Evolutionary conservation across 2,329 filamentous ascomycete genomes (phyloP).

Genomic region (Claviceps humidiphila): DNA sequence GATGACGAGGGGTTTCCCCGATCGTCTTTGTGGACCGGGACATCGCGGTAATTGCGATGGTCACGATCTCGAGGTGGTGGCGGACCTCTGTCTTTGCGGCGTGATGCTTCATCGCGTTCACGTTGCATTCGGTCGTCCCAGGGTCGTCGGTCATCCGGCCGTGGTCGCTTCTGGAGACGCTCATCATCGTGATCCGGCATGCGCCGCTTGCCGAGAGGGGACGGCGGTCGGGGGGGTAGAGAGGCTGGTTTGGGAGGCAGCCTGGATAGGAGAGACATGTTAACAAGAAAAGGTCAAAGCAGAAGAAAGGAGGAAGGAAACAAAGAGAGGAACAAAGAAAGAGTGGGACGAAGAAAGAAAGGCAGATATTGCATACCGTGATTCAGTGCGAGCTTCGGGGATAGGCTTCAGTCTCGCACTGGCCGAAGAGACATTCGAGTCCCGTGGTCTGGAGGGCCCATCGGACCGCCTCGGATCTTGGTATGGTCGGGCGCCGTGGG

Average conservation of each 20-base stretch:
- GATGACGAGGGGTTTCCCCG: constrained; percentile 13
- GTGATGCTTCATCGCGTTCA: constrained; percentile 19
- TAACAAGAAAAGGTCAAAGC: too few relatives aligned
- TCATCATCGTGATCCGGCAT: constrained; percentile 30
- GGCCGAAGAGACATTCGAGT: not conserved
- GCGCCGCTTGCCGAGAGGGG: constrained; percentile 35
- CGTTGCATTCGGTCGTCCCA: constrained; percentile 20
- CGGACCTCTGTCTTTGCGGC: constrained; percentile 16
- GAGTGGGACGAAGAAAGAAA: not conserved
- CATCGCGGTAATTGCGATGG: constrained; percentile 2
- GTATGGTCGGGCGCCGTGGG: constrained; percentile 1
- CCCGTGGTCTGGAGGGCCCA: constrained; percentile 5
- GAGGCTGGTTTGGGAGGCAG: constrained; percentile 24
- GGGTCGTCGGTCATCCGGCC: constrained; percentile 22
- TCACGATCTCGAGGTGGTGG: constrained; percentile 3
- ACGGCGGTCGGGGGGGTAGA: constrained; percentile 24
- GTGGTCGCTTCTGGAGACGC: constrained; percentile 33
- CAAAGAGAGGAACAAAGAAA: not conserved
- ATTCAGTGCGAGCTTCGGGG: constrained; percentile 4
- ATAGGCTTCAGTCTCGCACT: constrained; percentile 4
- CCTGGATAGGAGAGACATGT: constrained; percentile 9
- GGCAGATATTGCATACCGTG: constrained; percentile 2
- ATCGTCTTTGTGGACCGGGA: constrained; percentile 14
- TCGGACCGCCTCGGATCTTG: constrained; percentile 7
- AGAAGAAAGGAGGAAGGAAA: not conserved